Base-by-base conservation (phyloP, 441 rosid species). In the Gossypium davidsonii region DNA sequence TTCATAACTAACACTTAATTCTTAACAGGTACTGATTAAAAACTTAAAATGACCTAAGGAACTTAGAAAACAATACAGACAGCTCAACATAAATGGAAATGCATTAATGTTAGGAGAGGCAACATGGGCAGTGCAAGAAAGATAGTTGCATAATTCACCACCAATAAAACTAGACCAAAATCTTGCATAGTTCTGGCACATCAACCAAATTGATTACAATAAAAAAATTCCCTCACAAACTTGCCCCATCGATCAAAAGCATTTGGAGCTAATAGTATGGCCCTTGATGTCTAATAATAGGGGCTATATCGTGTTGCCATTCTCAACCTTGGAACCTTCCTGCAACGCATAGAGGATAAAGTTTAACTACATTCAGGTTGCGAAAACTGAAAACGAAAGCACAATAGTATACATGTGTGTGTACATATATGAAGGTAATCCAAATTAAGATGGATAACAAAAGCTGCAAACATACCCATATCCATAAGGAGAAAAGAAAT, bases 291-390 rank as follows among this genome's bases (percentile, higher is more conserved):
- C 46, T 73, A 87, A 64, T 76, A 80, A 70, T 89, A 87, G 39
- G 93, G 93, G 74, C 77, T 86, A 82, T 89, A 89, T 17, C 88
- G 87, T 78, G 81, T 82, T 20, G 93, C 80, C 84, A 84, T 74
- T 72, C 91, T 83, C 70, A 73, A 84, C 79, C 90, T 85, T 15
- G 86, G 85, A 66, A 82, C 68, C 79, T 89, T 89, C 81, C 94
- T 89, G 89, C 83, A 81, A n/a, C 3, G 18, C 20, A 53, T 2
- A 39, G 26, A 57, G 39, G 52, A 56, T 6, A 51, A 25, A 14
- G 39, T 18, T 18, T 18, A 48, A 31, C 53, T 34, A 15, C 18
- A 3, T 34, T 18, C 17, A 73, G 8, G 23, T 23, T 15, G 39
- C 5, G 17, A 28, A 39, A 70, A 70, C 62, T 9, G 6, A 8